phyloP scores from a whole-genome alignment of 1,139 yeast genomes.

The Pichia sp. region DNA sequence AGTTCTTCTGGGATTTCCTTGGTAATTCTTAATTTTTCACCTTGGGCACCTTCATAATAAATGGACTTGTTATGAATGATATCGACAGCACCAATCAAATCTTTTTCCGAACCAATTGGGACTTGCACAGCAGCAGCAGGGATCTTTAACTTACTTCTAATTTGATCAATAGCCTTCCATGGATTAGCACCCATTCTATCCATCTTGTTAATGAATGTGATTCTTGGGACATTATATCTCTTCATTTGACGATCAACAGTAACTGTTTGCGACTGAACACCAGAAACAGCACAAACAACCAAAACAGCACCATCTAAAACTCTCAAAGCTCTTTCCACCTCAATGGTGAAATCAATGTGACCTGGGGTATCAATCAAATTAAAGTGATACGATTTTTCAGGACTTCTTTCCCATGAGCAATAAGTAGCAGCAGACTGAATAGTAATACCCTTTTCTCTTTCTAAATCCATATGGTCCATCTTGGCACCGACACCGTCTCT shows the following conservation, averaged over 20 bases:
- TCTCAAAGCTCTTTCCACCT: constrained; percentile 94
- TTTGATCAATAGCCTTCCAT: constrained; percentile 88
- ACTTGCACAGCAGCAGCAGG: constrained; percentile 98
- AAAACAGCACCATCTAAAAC: constrained; percentile 97
- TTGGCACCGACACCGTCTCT: constrained; percentile 97
- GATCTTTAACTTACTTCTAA: constrained; percentile 77
- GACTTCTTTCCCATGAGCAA: constrained; percentile 87
- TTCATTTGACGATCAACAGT: constrained; percentile 99
- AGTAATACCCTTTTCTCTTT: constrained; percentile 96
- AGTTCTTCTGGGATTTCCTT: constrained; percentile 72
- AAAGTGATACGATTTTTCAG: constrained; percentile 63
- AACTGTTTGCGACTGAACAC: constrained; percentile 97
- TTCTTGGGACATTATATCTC: constrained; percentile 93
- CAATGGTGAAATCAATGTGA: constrained; percentile 96
- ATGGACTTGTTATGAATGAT: constrained; percentile 82
- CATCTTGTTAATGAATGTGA: constrained; percentile 96
- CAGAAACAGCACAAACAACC: constrained; percentile 96
- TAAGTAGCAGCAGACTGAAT: constrained; percentile 98
- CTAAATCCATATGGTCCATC: constrained; percentile 97
- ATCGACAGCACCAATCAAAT: constrained; percentile 84
- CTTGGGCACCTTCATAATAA: constrained; percentile 89
- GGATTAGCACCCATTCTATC: constrained; percentile 99
- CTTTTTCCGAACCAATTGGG: constrained; percentile 90
- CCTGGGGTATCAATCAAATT: constrained; percentile 97
- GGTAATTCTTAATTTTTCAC: constrained; percentile 61